phyloP scores from a whole-genome alignment of 305 asterid species.

The Fraxinus floribunda region DNA sequence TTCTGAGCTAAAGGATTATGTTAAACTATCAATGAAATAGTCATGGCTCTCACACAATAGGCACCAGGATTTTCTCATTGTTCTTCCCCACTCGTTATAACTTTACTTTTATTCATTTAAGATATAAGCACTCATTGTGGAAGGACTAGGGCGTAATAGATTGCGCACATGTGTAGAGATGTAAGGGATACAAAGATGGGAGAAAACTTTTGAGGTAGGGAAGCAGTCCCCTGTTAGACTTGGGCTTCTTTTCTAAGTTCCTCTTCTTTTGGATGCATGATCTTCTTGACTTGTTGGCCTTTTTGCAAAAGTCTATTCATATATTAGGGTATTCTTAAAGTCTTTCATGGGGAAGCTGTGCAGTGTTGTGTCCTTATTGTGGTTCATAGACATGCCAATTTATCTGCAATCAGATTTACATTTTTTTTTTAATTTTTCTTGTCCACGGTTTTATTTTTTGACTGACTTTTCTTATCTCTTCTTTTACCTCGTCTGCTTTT shows the following conservation, averaged over 20 bases:
- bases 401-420: slow-evolving; percentile 1
- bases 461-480: background rate
- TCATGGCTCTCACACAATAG: background rate
- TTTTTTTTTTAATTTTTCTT: background rate
- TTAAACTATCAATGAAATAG: background rate
- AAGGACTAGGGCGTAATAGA: background rate
- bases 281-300: background rate
- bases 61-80: background rate
- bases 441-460: background rate
- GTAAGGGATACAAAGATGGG: background rate
- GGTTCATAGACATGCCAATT: slow-evolving; percentile 13
- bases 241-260: background rate
- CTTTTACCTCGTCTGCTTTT: slow-evolving; percentile 6
- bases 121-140: background rate
- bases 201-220: background rate
- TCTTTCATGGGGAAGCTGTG: background rate
- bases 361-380: background rate
- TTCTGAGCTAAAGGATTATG: background rate
- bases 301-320: background rate
- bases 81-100: background rate
- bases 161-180: background rate
- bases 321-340: background rate
- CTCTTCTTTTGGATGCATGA: background rate
- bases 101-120: background rate
- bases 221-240: background rate